phyloP scores from a whole-genome alignment of 371 early-diverging fungal species.

The Rhizopus arrhizus region DNA sequence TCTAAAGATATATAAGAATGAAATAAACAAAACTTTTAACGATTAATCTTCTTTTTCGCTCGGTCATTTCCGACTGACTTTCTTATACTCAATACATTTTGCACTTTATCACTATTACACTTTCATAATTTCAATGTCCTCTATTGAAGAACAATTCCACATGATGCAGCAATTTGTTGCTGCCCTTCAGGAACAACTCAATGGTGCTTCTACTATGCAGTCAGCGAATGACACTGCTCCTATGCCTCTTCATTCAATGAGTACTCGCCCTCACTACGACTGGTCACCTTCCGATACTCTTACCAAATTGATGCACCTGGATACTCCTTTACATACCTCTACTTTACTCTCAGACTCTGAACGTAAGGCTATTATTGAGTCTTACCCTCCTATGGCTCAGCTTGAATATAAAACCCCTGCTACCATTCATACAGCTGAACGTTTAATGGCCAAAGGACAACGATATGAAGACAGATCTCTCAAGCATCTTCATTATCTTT shows the following conservation, averaged over 20 bases:
- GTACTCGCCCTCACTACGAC: constrained; percentile 16
- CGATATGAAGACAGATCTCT: constrained; percentile 12
- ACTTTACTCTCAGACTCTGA: constrained; percentile 6
- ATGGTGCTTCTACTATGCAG: background rate
- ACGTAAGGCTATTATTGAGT: constrained; percentile 19
- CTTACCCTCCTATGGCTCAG: constrained; percentile 18
- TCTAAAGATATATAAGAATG: too few relatives aligned
- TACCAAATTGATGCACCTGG: background rate
- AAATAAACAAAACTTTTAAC: too few relatives aligned
- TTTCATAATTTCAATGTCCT: background rate
- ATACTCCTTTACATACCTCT: constrained; percentile 3
- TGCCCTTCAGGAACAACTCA: background rate
- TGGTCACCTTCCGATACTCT: constrained; percentile 17
- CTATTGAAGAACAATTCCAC: constrained; percentile 4
- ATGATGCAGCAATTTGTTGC: constrained; percentile 5
- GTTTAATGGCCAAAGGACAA: constrained; percentile 17
- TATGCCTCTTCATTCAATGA: background rate
- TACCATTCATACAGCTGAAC: constrained; percentile 13
- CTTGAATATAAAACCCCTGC: constrained; percentile 14
- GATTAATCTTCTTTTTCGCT: background rate
- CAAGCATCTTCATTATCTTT: constrained; percentile 13
- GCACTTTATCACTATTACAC: background rate
- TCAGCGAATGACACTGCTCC: constrained; percentile 12
- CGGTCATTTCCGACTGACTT: constrained; percentile 1
- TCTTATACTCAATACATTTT: too few relatives aligned